Percentiles rank a stretch among this genome's conserved stretches.
Evolutionary conservation across 345 rosid genomes (phyloP).

Genomic region (Populus ilicifolia): DNA sequence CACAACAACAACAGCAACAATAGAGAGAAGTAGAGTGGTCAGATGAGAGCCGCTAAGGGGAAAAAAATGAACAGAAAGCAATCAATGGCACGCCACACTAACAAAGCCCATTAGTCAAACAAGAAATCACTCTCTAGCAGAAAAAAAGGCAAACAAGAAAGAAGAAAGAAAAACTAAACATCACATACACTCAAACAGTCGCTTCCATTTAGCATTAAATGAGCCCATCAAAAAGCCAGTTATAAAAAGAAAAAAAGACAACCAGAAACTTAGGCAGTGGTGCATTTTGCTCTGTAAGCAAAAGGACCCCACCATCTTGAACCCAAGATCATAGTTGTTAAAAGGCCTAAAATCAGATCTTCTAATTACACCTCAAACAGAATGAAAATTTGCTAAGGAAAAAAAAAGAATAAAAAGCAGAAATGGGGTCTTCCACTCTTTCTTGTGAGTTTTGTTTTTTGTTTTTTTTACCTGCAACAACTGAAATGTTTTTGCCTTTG

Average conservation of each 20-base stretch:
- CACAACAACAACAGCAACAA: constrained; percentile 14
- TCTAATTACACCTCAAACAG: not conserved
- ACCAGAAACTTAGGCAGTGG: constrained; percentile 34
- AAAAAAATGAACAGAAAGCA: constrained; percentile 25
- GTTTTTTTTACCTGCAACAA: constrained; percentile 74
- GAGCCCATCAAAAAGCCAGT: constrained; percentile 20
- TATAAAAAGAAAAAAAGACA: constrained; percentile 11
- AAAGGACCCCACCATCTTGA: constrained; percentile 34
- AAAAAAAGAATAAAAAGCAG: not conserved
- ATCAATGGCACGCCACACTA: constrained; percentile 51
- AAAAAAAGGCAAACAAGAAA: not conserved
- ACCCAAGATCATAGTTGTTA: constrained; percentile 18
- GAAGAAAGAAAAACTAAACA: not conserved
- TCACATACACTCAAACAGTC: constrained; percentile 14
- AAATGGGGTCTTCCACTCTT: not conserved
- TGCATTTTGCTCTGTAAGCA: constrained; percentile 23
- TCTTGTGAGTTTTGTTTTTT: not conserved
- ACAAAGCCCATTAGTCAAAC: constrained; percentile 41
- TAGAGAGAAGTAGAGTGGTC: constrained; percentile 8
- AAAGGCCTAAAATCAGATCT: constrained; percentile 20
- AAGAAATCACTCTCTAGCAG: constrained; percentile 30
- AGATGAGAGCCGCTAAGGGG: constrained; percentile 18
- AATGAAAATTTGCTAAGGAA: not conserved
- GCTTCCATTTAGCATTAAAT: constrained; percentile 22
- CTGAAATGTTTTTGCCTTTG: constrained; percentile 79